Base-by-base conservation (phyloP, 2,329 filamentous ascomycete genomes). In the Hypoxylon sp. region DNA sequence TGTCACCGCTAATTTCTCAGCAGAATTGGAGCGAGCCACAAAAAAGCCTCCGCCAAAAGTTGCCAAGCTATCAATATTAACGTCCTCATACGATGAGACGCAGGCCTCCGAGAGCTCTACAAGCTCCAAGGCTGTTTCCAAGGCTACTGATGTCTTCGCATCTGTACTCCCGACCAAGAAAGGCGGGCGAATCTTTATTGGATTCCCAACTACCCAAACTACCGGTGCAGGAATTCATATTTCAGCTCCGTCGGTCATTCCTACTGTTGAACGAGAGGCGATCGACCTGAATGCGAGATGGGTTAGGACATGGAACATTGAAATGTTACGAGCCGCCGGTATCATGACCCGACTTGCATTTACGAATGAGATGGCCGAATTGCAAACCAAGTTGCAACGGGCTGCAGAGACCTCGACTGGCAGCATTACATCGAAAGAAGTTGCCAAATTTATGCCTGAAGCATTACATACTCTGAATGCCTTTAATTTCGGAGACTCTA, bases 271-370 rank as follows among this genome's bases (percentile, higher is more conserved):
- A 80, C 90, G 96, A 77, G 96, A 99, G 78, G 96, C 94, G 59
- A 97, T 99, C 64, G 96, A 99, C 79, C 85, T 99, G 70, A 98
- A 99, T 78, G 97, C 96, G 14, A 90, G 94, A 62, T 97, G 94
- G 85, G 95, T 99, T 14, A 91, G 94, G 69, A 94, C 91, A 14
- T 99, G 96, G 97, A 99, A 99, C 75, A 86, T 93, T 22, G 96
- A 98, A 78, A 93, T 99, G 85, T 85, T 99, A 42, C 89, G 95
- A 47, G 92, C 94, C 31, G 93, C 95, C 17, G 96, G 96, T 44
- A 94, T 99, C 72, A 91, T 97, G 71, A 92, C 94, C 67, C 90
- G 96, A 54, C 88, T 99, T 70, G 93, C 94, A 0, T 99, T 97
- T 81, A 86, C 90, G 9, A 91, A 93, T 70, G 94, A 98, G 78